Evolutionary conservation across 1,284 basidiomycete genomes (phyloP), one percentile per base, ranked within the genome.

Genomic region (Golubevia sp.): DNA sequence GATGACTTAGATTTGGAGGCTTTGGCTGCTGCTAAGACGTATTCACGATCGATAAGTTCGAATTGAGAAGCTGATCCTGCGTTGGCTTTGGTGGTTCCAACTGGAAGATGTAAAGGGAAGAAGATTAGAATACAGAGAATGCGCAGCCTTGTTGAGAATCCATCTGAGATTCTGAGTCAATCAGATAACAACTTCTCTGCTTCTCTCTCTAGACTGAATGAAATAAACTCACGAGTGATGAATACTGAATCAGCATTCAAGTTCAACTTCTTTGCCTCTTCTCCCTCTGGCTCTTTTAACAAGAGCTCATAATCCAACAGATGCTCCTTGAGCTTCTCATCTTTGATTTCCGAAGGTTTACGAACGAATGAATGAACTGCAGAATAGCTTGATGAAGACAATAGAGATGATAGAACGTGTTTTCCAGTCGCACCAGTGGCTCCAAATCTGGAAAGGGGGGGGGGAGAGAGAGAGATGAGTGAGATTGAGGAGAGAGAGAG

Each of bases 11-110:
- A 79, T 70, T 87, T 88, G 2, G 91, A 90, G 13, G 88, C 89
- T 55, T 87, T 85, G 6, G 90, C 91, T 6, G 89, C 88, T 54
- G 88, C 88, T 48, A 92, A 74, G 21, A 92, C 91, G 76, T 91
- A 92, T 75, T 90, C 90, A 76, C 89, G 85, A 73, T 92, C 91
- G 68, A 92, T 91, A 83, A 88, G 89, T 77, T 90, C 89, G 63
- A 92, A 92, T 2, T 86, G 86, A 23, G 86, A 87, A 1, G 88
- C 87, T 64, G 88, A 87, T 1, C 90, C 91, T 0, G 91, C 91
- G 0, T 63, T 61, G 0, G 67, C 72, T 3, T 69, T 63, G 1
- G 72, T 76, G 0, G 74, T 76, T 8, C 74, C 74, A 52, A 76
- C n/a, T 5, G n/a, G n/a, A n/a, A n/a, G n/a, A n/a, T n/a, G n/a